Conservation (phyloP, 2,329 filamentous ascomycete genomes). For the Venturia aucupariae region DNA sequence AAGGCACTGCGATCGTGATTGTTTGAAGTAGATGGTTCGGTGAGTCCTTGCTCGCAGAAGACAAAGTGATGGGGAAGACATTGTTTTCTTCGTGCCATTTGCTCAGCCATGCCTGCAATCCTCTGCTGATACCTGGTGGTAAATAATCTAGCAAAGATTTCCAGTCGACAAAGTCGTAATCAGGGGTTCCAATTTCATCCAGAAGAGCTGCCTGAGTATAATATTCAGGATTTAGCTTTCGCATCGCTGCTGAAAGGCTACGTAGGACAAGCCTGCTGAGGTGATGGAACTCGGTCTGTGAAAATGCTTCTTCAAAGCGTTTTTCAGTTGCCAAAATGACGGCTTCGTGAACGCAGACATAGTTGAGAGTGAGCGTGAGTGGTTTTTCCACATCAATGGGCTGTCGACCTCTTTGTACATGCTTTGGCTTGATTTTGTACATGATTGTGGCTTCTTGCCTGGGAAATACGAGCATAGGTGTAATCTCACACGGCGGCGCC, state of each 20-base stretch:
- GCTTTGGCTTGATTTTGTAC: slow-evolving; percentile 57
- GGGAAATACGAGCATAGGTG: slow-evolving; percentile 57
- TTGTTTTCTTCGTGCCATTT: slow-evolving; percentile 47
- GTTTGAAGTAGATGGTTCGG: slow-evolving; percentile 41
- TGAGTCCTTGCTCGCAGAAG: slow-evolving; percentile 17
- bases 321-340: slow-evolving; percentile 43
- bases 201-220: slow-evolving; percentile 47
- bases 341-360: slow-evolving; percentile 68
- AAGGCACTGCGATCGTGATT: slow-evolving; percentile 82
- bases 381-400: slow-evolving; percentile 28
- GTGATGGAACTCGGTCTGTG: slow-evolving; percentile 35
- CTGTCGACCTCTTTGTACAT: slow-evolving; percentile 32
- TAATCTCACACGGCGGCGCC: slow-evolving; percentile 38
- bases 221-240: slow-evolving; percentile 37
- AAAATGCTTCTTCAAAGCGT: slow-evolving; percentile 39
- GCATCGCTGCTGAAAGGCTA: slow-evolving; percentile 39
- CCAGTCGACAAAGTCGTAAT: slow-evolving; percentile 47
- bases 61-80: background rate
- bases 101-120: slow-evolving; percentile 42
- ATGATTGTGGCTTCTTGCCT: slow-evolving; percentile 73
- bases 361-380: slow-evolving; percentile 62
- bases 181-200: slow-evolving; percentile 41
- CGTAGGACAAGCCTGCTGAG: slow-evolving; percentile 44
- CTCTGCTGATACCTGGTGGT: slow-evolving; percentile 32
- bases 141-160: slow-evolving; percentile 42